Percentiles rank a stretch among this genome's conserved stretches.
Evolutionary conservation across 2,329 filamentous ascomycete species (phyloP).

Genomic region (Aspergillus fructus): DNA sequence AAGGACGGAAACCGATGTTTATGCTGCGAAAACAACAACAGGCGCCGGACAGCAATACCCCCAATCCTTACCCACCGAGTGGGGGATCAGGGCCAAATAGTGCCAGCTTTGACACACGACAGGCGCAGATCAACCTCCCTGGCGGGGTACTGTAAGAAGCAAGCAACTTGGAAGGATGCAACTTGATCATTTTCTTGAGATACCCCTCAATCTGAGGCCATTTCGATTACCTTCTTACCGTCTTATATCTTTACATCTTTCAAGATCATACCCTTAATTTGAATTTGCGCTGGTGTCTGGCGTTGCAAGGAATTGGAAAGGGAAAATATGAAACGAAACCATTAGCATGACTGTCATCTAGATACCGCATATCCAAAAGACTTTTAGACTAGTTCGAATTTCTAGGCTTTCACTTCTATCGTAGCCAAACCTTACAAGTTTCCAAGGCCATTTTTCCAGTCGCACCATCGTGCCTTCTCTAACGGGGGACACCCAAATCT

Average conservation of each 20-base stretch:
- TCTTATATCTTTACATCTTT: neutral
- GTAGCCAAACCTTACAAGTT: no score
- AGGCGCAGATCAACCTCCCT: conserved; percentile 33
- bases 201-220: conserved; percentile 16
- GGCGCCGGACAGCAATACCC: conserved; percentile 40
- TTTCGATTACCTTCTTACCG: neutral
- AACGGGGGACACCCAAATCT: no score
- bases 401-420: neutral
- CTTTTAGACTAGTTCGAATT: neutral
- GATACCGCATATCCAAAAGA: neutral
- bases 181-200: conserved; percentile 17
- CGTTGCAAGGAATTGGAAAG: conserved; percentile 2
- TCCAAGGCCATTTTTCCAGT: no score
- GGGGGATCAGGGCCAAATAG: conserved; percentile 31
- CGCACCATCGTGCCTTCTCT: no score
- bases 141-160: conserved; percentile 31
- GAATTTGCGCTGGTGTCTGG: neutral
- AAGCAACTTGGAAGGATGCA: neutral
- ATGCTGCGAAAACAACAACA: conserved; percentile 78
- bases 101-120: conserved; percentile 30
- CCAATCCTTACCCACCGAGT: conserved; percentile 15
- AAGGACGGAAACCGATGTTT: conserved; percentile 98
- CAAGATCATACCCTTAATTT: conserved; percentile 3
- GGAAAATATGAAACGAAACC: neutral
- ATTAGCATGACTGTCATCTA: neutral